A percentile compares a stretch with the other conserved stretches of the same genome.
Conservation (phyloP, 441 rosid species). For the Eruca vesicaria region DNA sequence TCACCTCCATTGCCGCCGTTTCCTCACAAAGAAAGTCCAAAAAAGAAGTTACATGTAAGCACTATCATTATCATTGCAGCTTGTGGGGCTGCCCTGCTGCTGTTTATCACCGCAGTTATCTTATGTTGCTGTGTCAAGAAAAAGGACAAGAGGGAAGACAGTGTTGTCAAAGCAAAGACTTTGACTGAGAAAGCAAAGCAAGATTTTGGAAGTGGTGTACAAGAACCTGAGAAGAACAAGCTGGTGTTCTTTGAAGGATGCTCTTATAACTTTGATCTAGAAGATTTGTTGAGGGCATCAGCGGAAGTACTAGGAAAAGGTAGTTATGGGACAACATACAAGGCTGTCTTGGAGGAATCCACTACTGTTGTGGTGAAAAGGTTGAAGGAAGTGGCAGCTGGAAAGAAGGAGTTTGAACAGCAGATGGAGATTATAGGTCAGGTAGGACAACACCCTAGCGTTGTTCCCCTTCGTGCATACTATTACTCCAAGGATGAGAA, state of each 20-base stretch:
- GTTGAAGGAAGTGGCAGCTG: slow-evolving; percentile 70
- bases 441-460: slow-evolving; percentile 59
- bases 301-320: slow-evolving; percentile 81
- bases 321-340: slow-evolving; percentile 73
- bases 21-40: slow-evolving; percentile 42
- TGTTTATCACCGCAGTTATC: slow-evolving; percentile 41
- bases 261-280: slow-evolving; percentile 69
- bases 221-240: slow-evolving; percentile 76
- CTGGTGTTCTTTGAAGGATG: slow-evolving; percentile 74
- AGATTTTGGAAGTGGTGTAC: slow-evolving; percentile 98
- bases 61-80: slow-evolving; percentile 52
- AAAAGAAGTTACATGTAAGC: slow-evolving; percentile 42
- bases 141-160: slow-evolving; percentile 40
- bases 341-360: slow-evolving; percentile 70
- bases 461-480: slow-evolving; percentile 71
- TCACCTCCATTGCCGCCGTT: slow-evolving; percentile 38
- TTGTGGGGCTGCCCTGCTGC: slow-evolving; percentile 47
- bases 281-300: slow-evolving; percentile 74
- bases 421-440: slow-evolving; percentile 66
- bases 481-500: slow-evolving; percentile 80
- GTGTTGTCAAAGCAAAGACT: slow-evolving; percentile 49
- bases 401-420: slow-evolving; percentile 74
- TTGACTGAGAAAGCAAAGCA: slow-evolving; percentile 77
- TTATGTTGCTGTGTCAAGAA: slow-evolving; percentile 55
- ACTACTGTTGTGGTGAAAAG: slow-evolving; percentile 72